phyloP scores from a whole-genome alignment of 2,329 filamentous ascomycete genomes.

The Neurospora sp. region DNA sequence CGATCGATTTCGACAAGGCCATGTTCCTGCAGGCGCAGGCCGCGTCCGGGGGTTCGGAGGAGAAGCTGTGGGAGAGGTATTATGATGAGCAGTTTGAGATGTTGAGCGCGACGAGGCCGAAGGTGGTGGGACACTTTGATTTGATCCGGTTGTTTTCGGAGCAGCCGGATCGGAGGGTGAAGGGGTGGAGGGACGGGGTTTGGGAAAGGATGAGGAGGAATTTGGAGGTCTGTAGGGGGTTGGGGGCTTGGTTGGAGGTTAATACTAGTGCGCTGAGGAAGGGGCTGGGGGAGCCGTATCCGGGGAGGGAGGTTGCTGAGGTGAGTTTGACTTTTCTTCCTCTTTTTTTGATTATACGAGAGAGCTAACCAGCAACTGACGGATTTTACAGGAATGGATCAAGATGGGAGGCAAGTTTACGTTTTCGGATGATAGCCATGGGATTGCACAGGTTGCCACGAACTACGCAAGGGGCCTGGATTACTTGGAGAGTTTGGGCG shows the following conservation, averaged over 20 bases:
- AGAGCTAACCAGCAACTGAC: too few species aligned
- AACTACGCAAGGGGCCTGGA: conserved; percentile 65
- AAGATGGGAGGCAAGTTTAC: conserved; percentile 71
- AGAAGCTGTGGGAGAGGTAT: conserved; percentile 69
- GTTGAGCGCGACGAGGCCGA: conserved; percentile 61
- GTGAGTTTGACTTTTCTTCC: conserved; percentile 31
- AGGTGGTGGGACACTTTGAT: conserved; percentile 89
- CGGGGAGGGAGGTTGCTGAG: conserved; percentile 66
- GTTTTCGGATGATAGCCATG: conserved; percentile 91
- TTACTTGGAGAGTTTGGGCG: conserved; percentile 59
- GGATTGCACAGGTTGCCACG: conserved; percentile 74
- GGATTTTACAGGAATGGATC: conserved; percentile 48
- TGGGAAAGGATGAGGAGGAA: conserved; percentile 72
- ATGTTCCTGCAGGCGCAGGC: conserved; percentile 52
- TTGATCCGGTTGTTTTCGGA: conserved; percentile 73
- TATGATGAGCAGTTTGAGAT: conserved; percentile 83
- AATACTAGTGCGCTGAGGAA: conserved; percentile 85
- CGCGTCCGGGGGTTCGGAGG: conserved; percentile 43
- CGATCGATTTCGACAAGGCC: conserved; percentile 74
- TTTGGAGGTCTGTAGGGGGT: conserved; percentile 56
- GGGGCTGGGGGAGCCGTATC: conserved; percentile 85
- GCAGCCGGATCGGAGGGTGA: conserved; percentile 53
- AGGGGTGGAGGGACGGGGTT: conserved; percentile 35
- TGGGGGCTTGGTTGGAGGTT: conserved; percentile 79
- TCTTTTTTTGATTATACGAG: background rate